A percentile compares a stretch with the other conserved stretches of the same genome.
phyloP scores from a whole-genome alignment of 768 basidiomycete genomes.

The Suillus luteus region DNA sequence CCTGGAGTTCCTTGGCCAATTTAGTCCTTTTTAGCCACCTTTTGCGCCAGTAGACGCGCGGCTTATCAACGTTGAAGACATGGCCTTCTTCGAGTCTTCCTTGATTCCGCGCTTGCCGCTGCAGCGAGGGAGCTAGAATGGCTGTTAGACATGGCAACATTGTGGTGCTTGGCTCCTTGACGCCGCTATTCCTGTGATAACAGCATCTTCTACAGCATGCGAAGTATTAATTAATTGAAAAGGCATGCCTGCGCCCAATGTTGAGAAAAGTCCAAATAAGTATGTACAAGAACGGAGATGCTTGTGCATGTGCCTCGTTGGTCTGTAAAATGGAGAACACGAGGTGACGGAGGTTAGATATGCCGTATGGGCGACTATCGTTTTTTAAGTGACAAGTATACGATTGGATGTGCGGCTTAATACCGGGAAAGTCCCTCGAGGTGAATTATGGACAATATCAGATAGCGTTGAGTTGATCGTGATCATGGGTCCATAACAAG shows the following conservation, averaged over 20 bases:
- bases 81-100: slow-evolving; percentile 39
- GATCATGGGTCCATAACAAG: background rate
- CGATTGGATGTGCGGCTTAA: background rate
- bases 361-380: background rate
- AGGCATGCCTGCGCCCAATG: background rate
- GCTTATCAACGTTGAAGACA: slow-evolving; percentile 44
- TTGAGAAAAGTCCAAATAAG: slow-evolving; percentile 16
- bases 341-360: slow-evolving; percentile 18
- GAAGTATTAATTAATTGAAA: background rate
- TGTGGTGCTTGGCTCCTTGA: slow-evolving; percentile 17
- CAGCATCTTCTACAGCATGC: slow-evolving; percentile 7
- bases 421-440: background rate
- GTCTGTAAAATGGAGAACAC: slow-evolving; percentile 16
- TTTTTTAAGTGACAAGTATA: background rate
- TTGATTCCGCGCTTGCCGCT: slow-evolving; percentile 27
- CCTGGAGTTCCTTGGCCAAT: slow-evolving; percentile 50
- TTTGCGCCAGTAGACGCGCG: slow-evolving; percentile 10
- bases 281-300: slow-evolving; percentile 9
- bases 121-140: slow-evolving; percentile 43
- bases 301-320: slow-evolving; percentile 12
- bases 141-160: slow-evolving; percentile 46
- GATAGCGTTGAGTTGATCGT: background rate
- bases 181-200: slow-evolving; percentile 2
- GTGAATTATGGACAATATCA: background rate
- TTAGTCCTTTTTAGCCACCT: slow-evolving; percentile 38